A percentile compares a stretch with the other conserved stretches of the same genome.
These are phyloP conservation scores for Arctium minus DNA, from an alignment of 129 eudicot genomes.

Conservation along the genomic window DNA sequence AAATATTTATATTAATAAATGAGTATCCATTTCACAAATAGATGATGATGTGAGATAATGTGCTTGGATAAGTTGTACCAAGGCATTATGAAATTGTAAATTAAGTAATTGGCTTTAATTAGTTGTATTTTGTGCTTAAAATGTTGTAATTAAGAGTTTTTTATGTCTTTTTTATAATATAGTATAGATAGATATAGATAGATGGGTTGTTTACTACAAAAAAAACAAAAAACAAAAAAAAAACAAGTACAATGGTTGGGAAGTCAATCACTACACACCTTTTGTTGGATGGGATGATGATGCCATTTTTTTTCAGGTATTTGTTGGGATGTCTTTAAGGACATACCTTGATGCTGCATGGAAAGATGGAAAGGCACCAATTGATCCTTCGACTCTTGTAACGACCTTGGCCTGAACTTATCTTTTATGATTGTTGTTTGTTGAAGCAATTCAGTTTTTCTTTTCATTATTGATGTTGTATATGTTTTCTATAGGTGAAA, in stretches of 20 bases:
- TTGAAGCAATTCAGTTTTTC: neutral
- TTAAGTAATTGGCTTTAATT: too few relatives aligned
- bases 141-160: too few relatives aligned
- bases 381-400: slow-evolving; percentile 99
- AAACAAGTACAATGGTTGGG: neutral
- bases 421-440: neutral
- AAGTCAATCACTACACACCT: neutral
- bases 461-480: slow-evolving; percentile 2
- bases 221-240: too few relatives aligned
- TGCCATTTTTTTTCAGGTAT: slow-evolving; percentile 49
- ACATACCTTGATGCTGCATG: slow-evolving; percentile 98
- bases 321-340: slow-evolving; percentile 98
- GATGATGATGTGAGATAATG: too few relatives aligned
- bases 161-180: too few relatives aligned
- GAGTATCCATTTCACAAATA: too few relatives aligned
- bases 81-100: too few relatives aligned
- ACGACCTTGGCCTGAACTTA: slow-evolving; percentile 19
- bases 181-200: neutral
- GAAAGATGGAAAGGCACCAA: slow-evolving; percentile 98
- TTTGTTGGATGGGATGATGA: neutral
- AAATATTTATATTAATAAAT: too few relatives aligned
- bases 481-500: slow-evolving; percentile 56
- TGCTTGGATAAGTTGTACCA: too few relatives aligned
- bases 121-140: too few relatives aligned
- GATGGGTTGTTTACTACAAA: neutral